phyloP scores from a whole-genome alignment of 2,329 filamentous ascomycete species.

The Bertia moriformis region DNA sequence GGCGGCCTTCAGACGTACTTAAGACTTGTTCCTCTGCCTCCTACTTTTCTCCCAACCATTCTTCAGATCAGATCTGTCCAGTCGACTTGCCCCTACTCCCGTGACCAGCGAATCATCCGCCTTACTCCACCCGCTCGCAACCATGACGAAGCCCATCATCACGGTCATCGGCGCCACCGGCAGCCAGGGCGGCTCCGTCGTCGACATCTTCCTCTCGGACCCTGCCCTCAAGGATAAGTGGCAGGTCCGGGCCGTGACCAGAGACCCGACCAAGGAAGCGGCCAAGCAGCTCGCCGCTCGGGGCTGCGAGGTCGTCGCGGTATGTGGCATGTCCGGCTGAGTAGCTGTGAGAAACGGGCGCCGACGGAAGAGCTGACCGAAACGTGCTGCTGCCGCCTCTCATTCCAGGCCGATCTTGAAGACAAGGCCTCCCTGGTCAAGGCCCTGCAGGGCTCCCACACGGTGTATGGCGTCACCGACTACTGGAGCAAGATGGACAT shows the following conservation, averaged over 20 bases:
- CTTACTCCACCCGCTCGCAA: too few species aligned
- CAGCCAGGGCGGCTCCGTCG: slow-evolving; percentile 10
- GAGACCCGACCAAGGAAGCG: slow-evolving; percentile 24
- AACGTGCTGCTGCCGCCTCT: too few species aligned
- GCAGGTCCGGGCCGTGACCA: slow-evolving; percentile 32
- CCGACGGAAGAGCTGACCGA: too few species aligned
- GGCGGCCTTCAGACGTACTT: too few species aligned
- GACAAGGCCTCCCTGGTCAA: slow-evolving; percentile 24
- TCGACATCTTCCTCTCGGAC: slow-evolving; percentile 8
- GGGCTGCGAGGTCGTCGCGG: slow-evolving; percentile 32
- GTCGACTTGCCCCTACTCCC: too few species aligned
- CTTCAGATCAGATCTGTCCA: too few species aligned
- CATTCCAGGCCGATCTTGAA: slow-evolving; percentile 34
- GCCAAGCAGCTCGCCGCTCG: slow-evolving; percentile 25
- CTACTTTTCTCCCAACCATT: too few species aligned
- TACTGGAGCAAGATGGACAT: slow-evolving; percentile 28
- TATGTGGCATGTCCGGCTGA: slow-evolving; percentile 14
- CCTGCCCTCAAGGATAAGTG: slow-evolving; percentile 7
- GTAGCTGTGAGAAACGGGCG: too few species aligned
- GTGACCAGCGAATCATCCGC: too few species aligned
- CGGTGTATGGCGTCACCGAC: slow-evolving; percentile 37
- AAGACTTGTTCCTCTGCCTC: too few species aligned
- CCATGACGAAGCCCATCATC: slow-evolving; percentile 9
- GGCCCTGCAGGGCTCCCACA: slow-evolving; percentile 27
- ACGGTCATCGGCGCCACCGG: slow-evolving; percentile 12